Evolutionary conservation across 2,329 filamentous ascomycete species (phyloP).

Genomic region (Tympanopsis confertula): DNA sequence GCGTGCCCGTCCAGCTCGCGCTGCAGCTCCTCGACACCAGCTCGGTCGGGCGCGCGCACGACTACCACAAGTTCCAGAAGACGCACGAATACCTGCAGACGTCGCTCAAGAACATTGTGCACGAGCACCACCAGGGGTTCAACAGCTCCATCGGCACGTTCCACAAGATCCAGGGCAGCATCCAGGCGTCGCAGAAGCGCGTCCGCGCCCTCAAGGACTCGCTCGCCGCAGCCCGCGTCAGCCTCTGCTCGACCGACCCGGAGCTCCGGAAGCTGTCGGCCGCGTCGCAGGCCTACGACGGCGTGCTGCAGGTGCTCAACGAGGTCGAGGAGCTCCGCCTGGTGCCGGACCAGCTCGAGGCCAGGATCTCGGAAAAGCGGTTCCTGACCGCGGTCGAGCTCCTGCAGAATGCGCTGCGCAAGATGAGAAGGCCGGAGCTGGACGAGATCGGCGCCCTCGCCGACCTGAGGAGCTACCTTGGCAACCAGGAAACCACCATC

Average conservation of each 20-base stretch:
- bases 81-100: slow-evolving; percentile 83
- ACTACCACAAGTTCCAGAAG: slow-evolving; percentile 73
- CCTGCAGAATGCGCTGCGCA: slow-evolving; percentile 72
- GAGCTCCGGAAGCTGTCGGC: slow-evolving; percentile 83
- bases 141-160: slow-evolving; percentile 98
- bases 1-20: slow-evolving; percentile 87
- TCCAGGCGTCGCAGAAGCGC: slow-evolving; percentile 78
- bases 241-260: slow-evolving; percentile 73
- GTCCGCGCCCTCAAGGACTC: slow-evolving; percentile 75
- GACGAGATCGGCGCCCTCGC: slow-evolving; percentile 81
- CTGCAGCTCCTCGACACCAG: slow-evolving; percentile 87
- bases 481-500: slow-evolving; percentile 81
- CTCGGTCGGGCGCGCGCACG: slow-evolving; percentile 81
- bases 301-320: slow-evolving; percentile 70
- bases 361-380: slow-evolving; percentile 88
- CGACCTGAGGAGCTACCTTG: slow-evolving; percentile 77
- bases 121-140: slow-evolving; percentile 98
- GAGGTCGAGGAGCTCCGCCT: slow-evolving; percentile 79
- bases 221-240: slow-evolving; percentile 68
- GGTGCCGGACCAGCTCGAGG: slow-evolving; percentile 85
- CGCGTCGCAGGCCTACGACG: slow-evolving; percentile 81
- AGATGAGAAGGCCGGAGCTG: slow-evolving; percentile 76
- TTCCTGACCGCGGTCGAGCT: slow-evolving; percentile 89
- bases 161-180: slow-evolving; percentile 93
- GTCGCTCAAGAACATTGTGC: slow-evolving; percentile 86